Percentiles rank a stretch among this genome's conserved stretches.
Conservation (phyloP, 2,329 filamentous ascomycete genomes). For the Ophiostoma novo-ulmi region DNA sequence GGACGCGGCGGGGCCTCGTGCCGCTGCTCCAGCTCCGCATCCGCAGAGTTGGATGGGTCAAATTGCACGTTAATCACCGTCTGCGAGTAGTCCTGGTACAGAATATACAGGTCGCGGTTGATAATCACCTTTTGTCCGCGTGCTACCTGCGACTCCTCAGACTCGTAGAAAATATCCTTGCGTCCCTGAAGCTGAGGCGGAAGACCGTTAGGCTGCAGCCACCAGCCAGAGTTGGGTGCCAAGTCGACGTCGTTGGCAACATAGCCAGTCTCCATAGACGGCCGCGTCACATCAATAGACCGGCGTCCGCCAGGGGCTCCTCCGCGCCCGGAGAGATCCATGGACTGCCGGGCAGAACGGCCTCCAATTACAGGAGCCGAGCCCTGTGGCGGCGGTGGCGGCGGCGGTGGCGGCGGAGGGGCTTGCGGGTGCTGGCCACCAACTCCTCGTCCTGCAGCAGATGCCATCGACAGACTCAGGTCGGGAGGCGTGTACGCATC, state of each 20-base stretch:
- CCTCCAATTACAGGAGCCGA: slow-evolving; percentile 29
- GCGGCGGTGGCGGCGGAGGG: slow-evolving; percentile 38
- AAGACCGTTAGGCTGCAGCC: slow-evolving; percentile 71
- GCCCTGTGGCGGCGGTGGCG: slow-evolving; percentile 41
- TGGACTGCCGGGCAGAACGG: slow-evolving; percentile 49
- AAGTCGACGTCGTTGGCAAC: slow-evolving; percentile 87
- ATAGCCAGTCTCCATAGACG: slow-evolving; percentile 71
- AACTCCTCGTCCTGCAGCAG: slow-evolving; percentile 27
- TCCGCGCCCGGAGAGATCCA: slow-evolving; percentile 54
- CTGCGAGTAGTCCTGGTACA: slow-evolving; percentile 95
- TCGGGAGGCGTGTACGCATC: slow-evolving; percentile 46
- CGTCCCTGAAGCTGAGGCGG: slow-evolving; percentile 79
- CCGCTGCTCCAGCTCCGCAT: slow-evolving; percentile 73
- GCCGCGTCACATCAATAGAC: slow-evolving; percentile 71
- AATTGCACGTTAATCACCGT: slow-evolving; percentile 79
- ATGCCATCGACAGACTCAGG: slow-evolving; percentile 21
- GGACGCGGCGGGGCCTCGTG: slow-evolving; percentile 78
- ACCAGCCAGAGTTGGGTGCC: slow-evolving; percentile 71
- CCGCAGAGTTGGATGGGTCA: slow-evolving; percentile 65
- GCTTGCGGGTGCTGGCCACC: slow-evolving; percentile 19
- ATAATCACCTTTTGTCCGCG: slow-evolving; percentile 65
- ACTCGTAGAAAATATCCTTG: slow-evolving; percentile 76
- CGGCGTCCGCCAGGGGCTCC: slow-evolving; percentile 41
- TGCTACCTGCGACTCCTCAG: slow-evolving; percentile 68
- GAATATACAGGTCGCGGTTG: slow-evolving; percentile 75